Conservation (phyloP, 2,329 filamentous ascomycete genomes). For the Meredithiella fracta region DNA sequence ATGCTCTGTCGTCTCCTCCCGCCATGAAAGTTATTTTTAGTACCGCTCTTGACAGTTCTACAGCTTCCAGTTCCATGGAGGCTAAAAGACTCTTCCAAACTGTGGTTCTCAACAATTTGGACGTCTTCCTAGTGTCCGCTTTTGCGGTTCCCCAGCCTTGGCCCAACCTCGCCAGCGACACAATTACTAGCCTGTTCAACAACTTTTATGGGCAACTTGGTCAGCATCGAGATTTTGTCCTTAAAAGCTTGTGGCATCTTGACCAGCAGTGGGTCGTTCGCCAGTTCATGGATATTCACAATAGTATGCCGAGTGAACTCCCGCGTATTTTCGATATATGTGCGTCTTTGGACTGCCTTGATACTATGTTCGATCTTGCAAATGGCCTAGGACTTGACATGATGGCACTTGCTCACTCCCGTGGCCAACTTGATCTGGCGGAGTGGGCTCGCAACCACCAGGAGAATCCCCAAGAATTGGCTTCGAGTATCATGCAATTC, state of each 20-base stretch:
- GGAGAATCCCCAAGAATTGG: constrained; percentile 50
- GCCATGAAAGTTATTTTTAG: constrained; percentile 57
- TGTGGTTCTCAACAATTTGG: constrained; percentile 52
- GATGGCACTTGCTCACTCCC: constrained; percentile 67
- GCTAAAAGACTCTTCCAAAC: constrained; percentile 50
- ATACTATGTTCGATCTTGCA: constrained; percentile 58
- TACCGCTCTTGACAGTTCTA: constrained; percentile 43
- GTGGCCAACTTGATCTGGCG: constrained; percentile 61
- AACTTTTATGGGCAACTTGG: constrained; percentile 69
- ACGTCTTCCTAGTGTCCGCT: constrained; percentile 63
- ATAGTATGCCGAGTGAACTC: constrained; percentile 44
- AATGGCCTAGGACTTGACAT: constrained; percentile 81
- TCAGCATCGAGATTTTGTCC: constrained; percentile 67
- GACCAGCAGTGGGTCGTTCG: constrained; percentile 75
- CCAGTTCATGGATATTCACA: constrained; percentile 67
- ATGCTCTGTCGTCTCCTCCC: constrained; percentile 75
- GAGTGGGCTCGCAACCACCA: constrained; percentile 63
- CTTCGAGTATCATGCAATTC: constrained; percentile 59
- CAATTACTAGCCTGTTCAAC: constrained; percentile 60
- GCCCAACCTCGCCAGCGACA: constrained; percentile 58
- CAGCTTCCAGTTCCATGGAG: constrained; percentile 45
- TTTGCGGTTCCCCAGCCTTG: constrained; percentile 64
- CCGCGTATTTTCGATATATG: constrained; percentile 43
- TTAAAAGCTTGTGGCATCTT: constrained; percentile 82
- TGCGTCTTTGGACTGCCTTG: constrained; percentile 66